Evolutionary conservation across 169 alveolate genomes (phyloP).

Genomic region (Miamiensis avidus): DNA sequence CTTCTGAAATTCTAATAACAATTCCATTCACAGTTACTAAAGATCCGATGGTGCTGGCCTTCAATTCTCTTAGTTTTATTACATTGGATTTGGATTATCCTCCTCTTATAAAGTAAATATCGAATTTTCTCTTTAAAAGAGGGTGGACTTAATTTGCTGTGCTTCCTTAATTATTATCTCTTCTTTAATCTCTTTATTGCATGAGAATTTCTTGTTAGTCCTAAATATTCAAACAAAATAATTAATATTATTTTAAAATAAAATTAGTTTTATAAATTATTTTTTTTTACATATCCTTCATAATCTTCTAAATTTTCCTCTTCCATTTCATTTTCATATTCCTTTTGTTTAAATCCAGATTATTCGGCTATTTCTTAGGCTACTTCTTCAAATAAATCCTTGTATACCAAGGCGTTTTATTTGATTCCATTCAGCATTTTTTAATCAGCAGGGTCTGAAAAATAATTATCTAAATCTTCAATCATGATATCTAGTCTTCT

Average conservation of each 20-base stretch:
- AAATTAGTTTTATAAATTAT: slow-evolving; percentile 17
- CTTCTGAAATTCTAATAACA: slow-evolving; percentile 92
- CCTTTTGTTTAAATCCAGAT: slow-evolving; percentile 27
- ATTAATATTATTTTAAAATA: slow-evolving; percentile 10
- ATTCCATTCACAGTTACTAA: slow-evolving; percentile 84
- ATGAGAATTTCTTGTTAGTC: slow-evolving; percentile 30
- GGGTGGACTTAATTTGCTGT: slow-evolving; percentile 61
- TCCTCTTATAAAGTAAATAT: slow-evolving; percentile 60
- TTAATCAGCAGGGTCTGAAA: slow-evolving; percentile 50
- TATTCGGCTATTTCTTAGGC: slow-evolving; percentile 67
- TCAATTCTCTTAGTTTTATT: slow-evolving; percentile 87
- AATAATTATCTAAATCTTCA: slow-evolving; percentile 76
- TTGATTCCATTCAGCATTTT: slow-evolving; percentile 54
- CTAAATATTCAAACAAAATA: slow-evolving; percentile 1
- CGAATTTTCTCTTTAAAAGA: slow-evolving; percentile 58
- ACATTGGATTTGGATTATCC: slow-evolving; percentile 53
- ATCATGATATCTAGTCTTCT: slow-evolving; percentile 55
- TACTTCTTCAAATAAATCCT: slow-evolving; percentile 55
- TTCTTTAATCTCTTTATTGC: slow-evolving; percentile 22
- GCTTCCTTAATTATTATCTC: slow-evolving; percentile 14
- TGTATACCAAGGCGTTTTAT: slow-evolving; percentile 68
- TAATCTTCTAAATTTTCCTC: slow-evolving; percentile 32
- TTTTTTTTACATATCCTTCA: slow-evolving; percentile 21
- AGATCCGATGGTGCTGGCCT: slow-evolving; percentile 91
- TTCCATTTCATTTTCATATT: slow-evolving; percentile 38